phyloP scores from a whole-genome alignment of 345 rosid species.

The Brassica nigra region DNA sequence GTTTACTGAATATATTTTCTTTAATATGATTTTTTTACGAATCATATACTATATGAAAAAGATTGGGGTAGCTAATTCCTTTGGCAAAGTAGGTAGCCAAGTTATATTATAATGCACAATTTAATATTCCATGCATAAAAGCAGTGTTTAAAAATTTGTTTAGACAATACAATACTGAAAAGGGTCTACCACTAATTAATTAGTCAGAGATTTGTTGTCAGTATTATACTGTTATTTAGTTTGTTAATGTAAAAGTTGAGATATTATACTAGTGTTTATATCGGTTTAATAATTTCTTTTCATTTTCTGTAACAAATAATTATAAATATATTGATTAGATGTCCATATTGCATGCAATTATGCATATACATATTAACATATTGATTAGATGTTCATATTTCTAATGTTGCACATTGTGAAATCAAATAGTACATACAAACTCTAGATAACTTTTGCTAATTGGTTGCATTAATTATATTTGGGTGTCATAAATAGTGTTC shows the following conservation, averaged over 20 bases:
- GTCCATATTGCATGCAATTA: not conserved
- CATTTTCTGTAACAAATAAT: not conserved
- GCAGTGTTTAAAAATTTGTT: not conserved
- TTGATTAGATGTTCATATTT: too few relatives aligned
- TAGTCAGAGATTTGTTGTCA: constrained; percentile 6
- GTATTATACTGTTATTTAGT: not conserved
- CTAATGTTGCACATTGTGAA: not conserved
- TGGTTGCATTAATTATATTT: not conserved
- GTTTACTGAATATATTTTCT: not conserved
- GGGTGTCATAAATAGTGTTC: not conserved
- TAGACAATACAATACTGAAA: not conserved
- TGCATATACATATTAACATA: not conserved
- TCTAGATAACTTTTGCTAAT: not conserved
- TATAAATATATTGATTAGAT: not conserved
- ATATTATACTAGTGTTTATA: not conserved
- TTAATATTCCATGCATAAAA: not conserved
- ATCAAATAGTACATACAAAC: not conserved
- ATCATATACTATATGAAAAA: not conserved
- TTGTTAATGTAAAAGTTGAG: not conserved
- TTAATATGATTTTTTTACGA: not conserved
- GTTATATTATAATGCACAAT: not conserved
- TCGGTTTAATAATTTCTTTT: not conserved
- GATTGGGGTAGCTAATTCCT: not conserved
- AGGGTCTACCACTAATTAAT: not conserved
- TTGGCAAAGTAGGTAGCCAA: not conserved